These are phyloP conservation scores for Candida bentonensis DNA, from an alignment of 805 yeast genomes.

Conservation along the genomic window DNA sequence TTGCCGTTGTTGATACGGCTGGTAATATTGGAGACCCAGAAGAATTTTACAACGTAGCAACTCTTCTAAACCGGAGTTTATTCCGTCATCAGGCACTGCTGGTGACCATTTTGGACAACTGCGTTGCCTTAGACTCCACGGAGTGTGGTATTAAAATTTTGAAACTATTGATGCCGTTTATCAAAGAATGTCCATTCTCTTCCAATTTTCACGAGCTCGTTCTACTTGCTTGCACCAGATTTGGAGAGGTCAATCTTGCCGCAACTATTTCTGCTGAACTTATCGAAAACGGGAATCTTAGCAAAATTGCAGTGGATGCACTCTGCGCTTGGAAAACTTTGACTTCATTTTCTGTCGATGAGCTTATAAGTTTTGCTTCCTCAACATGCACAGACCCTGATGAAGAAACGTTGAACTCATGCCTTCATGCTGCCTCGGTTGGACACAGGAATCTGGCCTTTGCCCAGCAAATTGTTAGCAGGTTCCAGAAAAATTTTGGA, in stretches of 20 bases:
- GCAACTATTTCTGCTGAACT: neutral
- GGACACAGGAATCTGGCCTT: neutral
- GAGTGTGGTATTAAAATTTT: constrained; percentile 9
- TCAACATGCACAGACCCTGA: constrained; percentile 8
- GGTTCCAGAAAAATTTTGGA: constrained; percentile 21
- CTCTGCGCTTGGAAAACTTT: neutral
- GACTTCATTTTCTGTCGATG: neutral
- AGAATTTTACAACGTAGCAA: neutral
- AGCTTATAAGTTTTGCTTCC: neutral
- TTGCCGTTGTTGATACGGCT: neutral
- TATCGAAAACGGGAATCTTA: neutral
- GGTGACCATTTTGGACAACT: constrained; percentile 12
- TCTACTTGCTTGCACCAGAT: constrained; percentile 15
- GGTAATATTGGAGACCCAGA: neutral
- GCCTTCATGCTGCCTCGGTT: constrained; percentile 15
- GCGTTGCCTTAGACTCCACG: constrained; percentile 7
- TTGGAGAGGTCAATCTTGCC: constrained; percentile 11
- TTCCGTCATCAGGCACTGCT: constrained; percentile 2
- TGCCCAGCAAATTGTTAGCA: constrained; percentile 11
- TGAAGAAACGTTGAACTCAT: constrained; percentile 13
- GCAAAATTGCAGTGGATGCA: neutral
- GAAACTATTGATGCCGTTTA: constrained; percentile 2
- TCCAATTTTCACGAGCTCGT: constrained; percentile 12
- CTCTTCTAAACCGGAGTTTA: neutral
- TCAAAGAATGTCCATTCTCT: constrained; percentile 7